Evolutionary conservation across 1,284 basidiomycete species (phyloP), one percentile per base, ranked within the genome.

Genomic region (Puccinia coronata): DNA sequence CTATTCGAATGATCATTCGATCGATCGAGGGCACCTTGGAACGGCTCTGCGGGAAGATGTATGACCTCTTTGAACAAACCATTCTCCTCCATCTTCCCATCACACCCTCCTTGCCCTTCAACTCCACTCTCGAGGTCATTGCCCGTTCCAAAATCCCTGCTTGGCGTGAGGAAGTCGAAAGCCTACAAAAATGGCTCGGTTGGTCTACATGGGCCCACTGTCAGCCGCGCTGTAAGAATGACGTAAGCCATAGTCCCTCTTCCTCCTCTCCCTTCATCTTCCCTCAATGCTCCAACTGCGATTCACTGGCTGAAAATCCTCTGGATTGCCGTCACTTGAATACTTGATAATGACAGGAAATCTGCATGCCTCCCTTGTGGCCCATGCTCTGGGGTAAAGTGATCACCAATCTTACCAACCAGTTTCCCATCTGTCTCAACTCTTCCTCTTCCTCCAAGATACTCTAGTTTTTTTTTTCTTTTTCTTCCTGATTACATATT

Each of bases 111-210:
- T 25, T 47, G n/a, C 25, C 36, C n/a, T 36, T 39, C 43, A 72
- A 74, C 36, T 43, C 41, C 14, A 55, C 43, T 34, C 28, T 67
- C 14, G 41, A 67, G 9, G 14, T 12, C 14, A 1, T 36, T 14
- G 43, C 47, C 36, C n/a, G 16, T 53, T n/a, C 61, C 31, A 53
- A 51, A 72, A 1, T 72, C 9, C 20, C 49, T 1, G 49, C 53
- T 36, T 77, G 75, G 75, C 51, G 25, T 25, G 23, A 51, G 9
- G 20, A 51, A n/a, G 18, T 47, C 16, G 47, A 67, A 39, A 18
- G 49, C 6, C 34, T 77, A 11, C 63, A 65, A n/a, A 34, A 53
- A 49, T 77, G 75, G 75, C 75, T 77, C 23, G 75, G 75, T 20
- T 77, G 75, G 75, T 47, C 75, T 2, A 36, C 31, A 0, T 57